These are phyloP conservation scores for Debaryomyces maramus DNA, from an alignment of 805 yeast species.

Conservation along the genomic window DNA sequence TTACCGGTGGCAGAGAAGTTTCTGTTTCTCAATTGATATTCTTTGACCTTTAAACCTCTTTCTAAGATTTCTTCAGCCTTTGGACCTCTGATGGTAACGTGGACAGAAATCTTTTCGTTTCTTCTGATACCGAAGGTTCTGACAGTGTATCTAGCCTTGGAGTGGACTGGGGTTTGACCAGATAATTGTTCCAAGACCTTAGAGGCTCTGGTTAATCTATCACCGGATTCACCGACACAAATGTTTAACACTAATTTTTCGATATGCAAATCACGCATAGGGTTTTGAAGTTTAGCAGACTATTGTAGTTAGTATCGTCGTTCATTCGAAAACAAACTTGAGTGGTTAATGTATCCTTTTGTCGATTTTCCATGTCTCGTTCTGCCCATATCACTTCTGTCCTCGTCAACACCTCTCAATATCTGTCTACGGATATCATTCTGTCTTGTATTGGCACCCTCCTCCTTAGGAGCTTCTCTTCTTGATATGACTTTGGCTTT, in stretches of 20 bases:
- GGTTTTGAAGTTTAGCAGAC: conserved; percentile 65
- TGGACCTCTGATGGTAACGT: conserved; percentile 99
- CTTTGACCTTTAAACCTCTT: conserved; percentile 99
- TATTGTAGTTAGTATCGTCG: conserved; percentile 19
- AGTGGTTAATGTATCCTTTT: too few relatives aligned
- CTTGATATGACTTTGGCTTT: too few relatives aligned
- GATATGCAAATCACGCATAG: conserved; percentile 98
- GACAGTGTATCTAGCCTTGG: conserved; percentile 99
- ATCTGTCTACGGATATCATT: too few relatives aligned
- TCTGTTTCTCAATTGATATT: conserved; percentile 90
- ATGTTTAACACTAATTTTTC: conserved; percentile 99
- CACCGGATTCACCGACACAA: conserved; percentile 99
- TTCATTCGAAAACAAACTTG: too few relatives aligned
- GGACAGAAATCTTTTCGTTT: conserved; percentile 99
- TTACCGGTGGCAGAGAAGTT: conserved; percentile 99
- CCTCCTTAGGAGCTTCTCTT: too few relatives aligned
- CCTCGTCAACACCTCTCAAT: too few relatives aligned
- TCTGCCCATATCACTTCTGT: too few relatives aligned
- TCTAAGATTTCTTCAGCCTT: conserved; percentile 93
- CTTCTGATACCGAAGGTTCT: conserved; percentile 99
- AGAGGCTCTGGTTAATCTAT: conserved; percentile 99
- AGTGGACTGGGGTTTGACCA: conserved; percentile 99
- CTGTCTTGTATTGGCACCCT: too few relatives aligned
- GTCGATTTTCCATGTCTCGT: too few relatives aligned
- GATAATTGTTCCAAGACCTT: conserved; percentile 99